Conservation (phyloP, 116 monocot species). For the Iris pallida region DNA sequence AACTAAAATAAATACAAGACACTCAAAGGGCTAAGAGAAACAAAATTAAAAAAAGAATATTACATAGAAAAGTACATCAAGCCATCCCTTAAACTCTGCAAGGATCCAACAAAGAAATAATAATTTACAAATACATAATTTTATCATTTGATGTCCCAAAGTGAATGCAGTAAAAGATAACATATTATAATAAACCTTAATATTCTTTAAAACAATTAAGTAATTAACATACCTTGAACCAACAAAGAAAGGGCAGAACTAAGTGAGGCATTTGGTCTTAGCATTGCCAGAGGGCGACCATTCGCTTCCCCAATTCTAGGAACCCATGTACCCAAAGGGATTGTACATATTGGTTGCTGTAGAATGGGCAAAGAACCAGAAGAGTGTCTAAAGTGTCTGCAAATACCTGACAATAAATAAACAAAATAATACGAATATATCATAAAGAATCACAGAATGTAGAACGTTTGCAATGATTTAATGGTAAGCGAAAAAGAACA, state of each 20-base stretch:
- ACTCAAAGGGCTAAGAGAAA: no score
- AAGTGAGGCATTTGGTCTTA: slow-evolving; percentile 73
- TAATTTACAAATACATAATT: no score
- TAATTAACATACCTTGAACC: slow-evolving; percentile 57
- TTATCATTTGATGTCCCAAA: no score
- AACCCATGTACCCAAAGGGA: slow-evolving; percentile 80
- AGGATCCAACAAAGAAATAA: no score
- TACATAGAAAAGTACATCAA: no score
- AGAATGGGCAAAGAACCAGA: slow-evolving; percentile 68
- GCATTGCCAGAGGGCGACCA: slow-evolving; percentile 68
- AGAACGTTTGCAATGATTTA: not conserved
- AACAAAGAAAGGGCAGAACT: slow-evolving; percentile 66
- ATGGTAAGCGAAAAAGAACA: not conserved
- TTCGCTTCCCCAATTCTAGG: slow-evolving; percentile 78
- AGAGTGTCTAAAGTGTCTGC: slow-evolving; percentile 86
- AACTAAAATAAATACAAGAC: no score
- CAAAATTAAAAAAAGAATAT: no score
- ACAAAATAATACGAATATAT: not conserved
- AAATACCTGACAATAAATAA: slow-evolving; percentile 61
- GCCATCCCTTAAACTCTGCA: no score
- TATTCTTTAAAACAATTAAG: no score
- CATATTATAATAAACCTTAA: no score
- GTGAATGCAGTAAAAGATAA: no score
- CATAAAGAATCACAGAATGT: not conserved
- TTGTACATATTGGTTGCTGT: slow-evolving; percentile 58